Percentiles rank a stretch among this genome's conserved stretches.
Evolutionary conservation across 2,329 filamentous ascomycete genomes (phyloP).

Genomic region (Neofusicoccum cordaticola): DNA sequence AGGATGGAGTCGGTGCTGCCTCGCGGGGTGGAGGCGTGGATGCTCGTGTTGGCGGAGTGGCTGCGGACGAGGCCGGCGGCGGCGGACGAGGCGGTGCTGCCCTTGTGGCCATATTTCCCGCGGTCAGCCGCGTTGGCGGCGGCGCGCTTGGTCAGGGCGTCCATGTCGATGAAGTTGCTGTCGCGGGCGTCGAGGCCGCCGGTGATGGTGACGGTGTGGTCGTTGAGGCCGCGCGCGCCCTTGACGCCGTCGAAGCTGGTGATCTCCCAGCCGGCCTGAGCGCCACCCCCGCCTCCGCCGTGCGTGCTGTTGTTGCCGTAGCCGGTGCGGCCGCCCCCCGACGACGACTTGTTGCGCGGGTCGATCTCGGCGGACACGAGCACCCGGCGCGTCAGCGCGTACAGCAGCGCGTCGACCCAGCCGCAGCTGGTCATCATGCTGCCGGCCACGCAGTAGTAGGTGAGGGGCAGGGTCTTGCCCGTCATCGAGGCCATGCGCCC

Average conservation of each 20-base stretch:
- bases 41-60: conserved; percentile 3
- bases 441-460: conserved; percentile 59
- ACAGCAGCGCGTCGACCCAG: conserved; percentile 44
- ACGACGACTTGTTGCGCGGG: not conserved
- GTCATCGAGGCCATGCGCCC: conserved; percentile 40
- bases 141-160: conserved; percentile 12
- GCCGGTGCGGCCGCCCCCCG: not conserved
- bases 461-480: conserved; percentile 44
- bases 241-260: conserved; percentile 13
- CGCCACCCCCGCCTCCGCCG: not conserved
- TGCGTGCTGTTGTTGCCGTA: not conserved
- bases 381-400: conserved; percentile 42
- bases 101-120: not conserved
- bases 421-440: conserved; percentile 53
- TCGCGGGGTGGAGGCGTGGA: conserved; percentile 27
- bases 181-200: conserved; percentile 15
- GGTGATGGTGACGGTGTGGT: conserved; percentile 18
- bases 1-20: conserved; percentile 34
- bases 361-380: conserved; percentile 33
- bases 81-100: not conserved
- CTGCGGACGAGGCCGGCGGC: not conserved
- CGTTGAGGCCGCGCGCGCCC: not conserved
- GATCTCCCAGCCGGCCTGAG: conserved; percentile 15
- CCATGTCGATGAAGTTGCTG: conserved; percentile 4
- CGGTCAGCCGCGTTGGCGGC: not conserved